Percentiles rank a stretch among this genome's conserved stretches.
phyloP scores from a whole-genome alignment of 495 filamentous ascomycete species.

The Penicillium bialowiezense region DNA sequence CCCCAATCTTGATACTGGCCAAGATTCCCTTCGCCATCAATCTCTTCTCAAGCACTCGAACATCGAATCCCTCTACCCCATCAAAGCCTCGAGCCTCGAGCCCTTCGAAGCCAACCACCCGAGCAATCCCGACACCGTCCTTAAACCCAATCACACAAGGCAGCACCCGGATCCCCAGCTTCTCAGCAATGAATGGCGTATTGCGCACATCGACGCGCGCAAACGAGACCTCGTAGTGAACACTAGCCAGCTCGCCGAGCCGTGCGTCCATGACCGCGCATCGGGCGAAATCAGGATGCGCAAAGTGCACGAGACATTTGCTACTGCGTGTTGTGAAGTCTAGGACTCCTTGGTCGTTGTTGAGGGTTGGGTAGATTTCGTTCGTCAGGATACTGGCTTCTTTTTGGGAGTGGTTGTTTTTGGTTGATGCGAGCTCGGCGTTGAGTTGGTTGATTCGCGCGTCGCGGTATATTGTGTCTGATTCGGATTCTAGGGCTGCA shows the following conservation, averaged over 20 bases:
- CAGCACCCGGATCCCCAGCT: slow-evolving; percentile 65
- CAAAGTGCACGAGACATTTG: slow-evolving; percentile 71
- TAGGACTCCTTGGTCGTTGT: slow-evolving; percentile 63
- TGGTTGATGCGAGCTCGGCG: slow-evolving; percentile 53
- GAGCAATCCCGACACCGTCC: slow-evolving; percentile 63
- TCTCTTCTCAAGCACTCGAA: slow-evolving; percentile 60
- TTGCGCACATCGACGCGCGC: slow-evolving; percentile 68
- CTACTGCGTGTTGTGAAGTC: slow-evolving; percentile 65
- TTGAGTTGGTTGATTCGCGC: slow-evolving; percentile 70
- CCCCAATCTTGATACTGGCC: slow-evolving; percentile 49
- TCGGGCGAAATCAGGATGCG: slow-evolving; percentile 69
- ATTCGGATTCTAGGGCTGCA: slow-evolving; percentile 62
- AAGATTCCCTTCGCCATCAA: slow-evolving; percentile 59
- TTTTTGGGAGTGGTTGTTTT: slow-evolving; percentile 28
- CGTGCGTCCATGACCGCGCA: slow-evolving; percentile 69
- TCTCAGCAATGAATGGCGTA: slow-evolving; percentile 70
- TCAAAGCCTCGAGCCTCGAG: slow-evolving; percentile 54
- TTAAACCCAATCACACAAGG: slow-evolving; percentile 75
- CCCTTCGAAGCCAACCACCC: slow-evolving; percentile 75
- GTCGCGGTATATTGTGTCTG: slow-evolving; percentile 64
- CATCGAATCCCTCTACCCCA: slow-evolving; percentile 59
- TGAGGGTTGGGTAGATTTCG: slow-evolving; percentile 55
- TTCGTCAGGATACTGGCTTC: slow-evolving; percentile 28
- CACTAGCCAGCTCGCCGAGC: slow-evolving; percentile 57
- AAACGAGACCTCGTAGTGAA: slow-evolving; percentile 68